Conservation (phyloP, 768 basidiomycete genomes). For the Auriscalpium vulgare region DNA sequence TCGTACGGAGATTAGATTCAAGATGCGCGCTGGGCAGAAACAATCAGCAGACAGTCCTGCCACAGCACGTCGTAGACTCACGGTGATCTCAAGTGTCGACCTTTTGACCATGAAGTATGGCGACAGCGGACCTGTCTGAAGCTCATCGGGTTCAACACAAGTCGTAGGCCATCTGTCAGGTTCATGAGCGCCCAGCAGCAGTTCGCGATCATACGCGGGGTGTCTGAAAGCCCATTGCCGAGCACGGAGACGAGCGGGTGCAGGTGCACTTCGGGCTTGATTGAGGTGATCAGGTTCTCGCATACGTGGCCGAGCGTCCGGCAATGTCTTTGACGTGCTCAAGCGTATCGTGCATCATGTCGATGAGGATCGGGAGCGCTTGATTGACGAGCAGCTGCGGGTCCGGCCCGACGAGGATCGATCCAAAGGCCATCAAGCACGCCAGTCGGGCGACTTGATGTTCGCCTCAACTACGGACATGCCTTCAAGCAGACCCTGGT, state of each 20-base stretch:
- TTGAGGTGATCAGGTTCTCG: conserved; percentile 78
- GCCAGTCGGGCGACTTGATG: conserved; percentile 87
- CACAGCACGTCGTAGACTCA: too few species aligned
- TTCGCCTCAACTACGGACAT: conserved; percentile 71
- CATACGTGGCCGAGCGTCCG: conserved; percentile 97
- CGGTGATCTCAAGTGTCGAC: too few species aligned
- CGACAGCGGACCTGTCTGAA: conserved; percentile 59
- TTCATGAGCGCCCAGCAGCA: conserved; percentile 98
- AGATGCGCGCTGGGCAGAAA: conserved; percentile 52
- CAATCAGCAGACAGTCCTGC: too few species aligned
- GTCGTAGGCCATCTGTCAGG: conserved; percentile 81
- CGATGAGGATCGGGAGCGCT: conserved; percentile 87
- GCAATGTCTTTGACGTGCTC: conserved; percentile 91
- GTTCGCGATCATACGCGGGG: conserved; percentile 81
- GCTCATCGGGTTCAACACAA: conserved; percentile 48
- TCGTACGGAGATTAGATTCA: conserved; percentile 94
- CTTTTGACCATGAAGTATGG: conserved; percentile 87
- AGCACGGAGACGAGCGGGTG: conserved; percentile 80
- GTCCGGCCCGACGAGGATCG: conserved; percentile 95
- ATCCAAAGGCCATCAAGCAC: conserved; percentile 95
- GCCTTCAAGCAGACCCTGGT: conserved; percentile 81
- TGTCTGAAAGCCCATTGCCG: conserved; percentile 72
- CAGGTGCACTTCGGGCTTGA: conserved; percentile 83
- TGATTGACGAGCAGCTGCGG: conserved; percentile 85
- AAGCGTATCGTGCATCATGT: conserved; percentile 87